Percentiles rank a stretch among this genome's conserved stretches.
Conservation (phyloP, 768 basidiomycete genomes). For the Mycena maculata region DNA sequence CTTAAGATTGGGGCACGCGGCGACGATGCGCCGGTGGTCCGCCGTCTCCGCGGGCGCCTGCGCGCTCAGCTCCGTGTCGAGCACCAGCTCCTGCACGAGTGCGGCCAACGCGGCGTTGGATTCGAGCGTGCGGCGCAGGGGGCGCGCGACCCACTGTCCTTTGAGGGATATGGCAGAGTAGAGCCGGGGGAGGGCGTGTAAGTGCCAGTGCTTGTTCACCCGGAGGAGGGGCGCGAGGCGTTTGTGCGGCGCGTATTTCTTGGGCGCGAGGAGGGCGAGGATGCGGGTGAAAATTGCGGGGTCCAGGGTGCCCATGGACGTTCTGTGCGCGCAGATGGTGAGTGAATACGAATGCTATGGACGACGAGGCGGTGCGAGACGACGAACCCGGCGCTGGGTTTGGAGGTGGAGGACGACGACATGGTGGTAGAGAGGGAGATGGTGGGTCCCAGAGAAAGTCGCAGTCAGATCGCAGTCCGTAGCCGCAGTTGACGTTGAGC, state of each 20-base stretch:
- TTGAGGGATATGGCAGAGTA: constrained; percentile 26
- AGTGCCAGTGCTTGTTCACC: constrained; percentile 28
- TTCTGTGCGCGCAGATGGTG: not conserved
- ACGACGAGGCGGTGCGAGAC: not conserved
- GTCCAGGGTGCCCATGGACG: constrained; percentile 15
- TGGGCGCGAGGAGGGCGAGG: constrained; percentile 18
- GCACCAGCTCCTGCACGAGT: constrained; percentile 20
- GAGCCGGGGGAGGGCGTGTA: not conserved
- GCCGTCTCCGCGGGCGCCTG: constrained; percentile 23
- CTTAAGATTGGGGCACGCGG: constrained; percentile 16
- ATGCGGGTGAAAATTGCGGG: constrained; percentile 20
- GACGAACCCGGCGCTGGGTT: constrained; percentile 8
- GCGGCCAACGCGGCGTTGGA: constrained; percentile 1
- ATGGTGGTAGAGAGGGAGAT: not conserved
- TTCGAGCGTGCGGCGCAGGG: constrained; percentile 17
- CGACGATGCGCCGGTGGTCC: constrained; percentile 26
- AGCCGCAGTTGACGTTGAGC: constrained; percentile 12
- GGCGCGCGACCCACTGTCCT: constrained; percentile 23
- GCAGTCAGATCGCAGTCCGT: constrained; percentile 1
- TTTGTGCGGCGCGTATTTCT: constrained; percentile 30
- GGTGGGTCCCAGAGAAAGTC: not conserved
- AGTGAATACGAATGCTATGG: not conserved
- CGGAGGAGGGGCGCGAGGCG: constrained; percentile 22
- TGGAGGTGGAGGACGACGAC: constrained; percentile 5
- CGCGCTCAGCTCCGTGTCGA: constrained; percentile 26